Evolutionary conservation across 192 early-diverging fungal species (phyloP), one percentile per base, ranked within the genome.

Genomic region (Coemansia guatemalensis): DNA sequence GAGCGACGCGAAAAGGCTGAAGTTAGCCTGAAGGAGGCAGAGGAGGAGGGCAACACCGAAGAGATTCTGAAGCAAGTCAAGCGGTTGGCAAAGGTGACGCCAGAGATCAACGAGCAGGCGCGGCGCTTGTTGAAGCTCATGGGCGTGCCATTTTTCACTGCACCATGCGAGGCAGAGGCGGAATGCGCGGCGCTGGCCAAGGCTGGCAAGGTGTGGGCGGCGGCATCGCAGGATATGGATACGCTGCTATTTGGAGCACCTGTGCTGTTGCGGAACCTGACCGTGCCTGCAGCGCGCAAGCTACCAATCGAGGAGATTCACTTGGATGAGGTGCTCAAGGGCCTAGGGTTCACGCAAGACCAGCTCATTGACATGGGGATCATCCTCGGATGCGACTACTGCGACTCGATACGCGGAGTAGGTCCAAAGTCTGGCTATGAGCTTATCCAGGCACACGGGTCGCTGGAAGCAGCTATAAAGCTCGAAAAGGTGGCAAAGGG

Each of bases 361-460:
- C 83, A 96, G 88, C 96, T 99, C 59, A 93, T 97, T n/a, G 97
- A 99, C 65, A 71, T 99, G 52, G 97, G 95, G 75, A 97, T 99
- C 61, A 68, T 99, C 50, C 82, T 99, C 22, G 97, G 97, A 55
- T 99, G 97, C 78, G 97, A 99, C 71, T 99, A 99, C 77, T 94
- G 91, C 58, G 95, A 97, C 58, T 90, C 89, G 23, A 96, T 99
- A 74, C 89, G 87, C 56, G 94, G 95, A 3, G 89, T 99, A 61
- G 97, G 97, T 1, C 95, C 95, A 23, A 85, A 87, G 33, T 85
- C 88, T 4, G 97, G 95, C 1, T 84, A 90, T n/a, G 71, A 82
- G 30, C 64, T 93, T 39, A 96, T 99, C 54, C 88, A 88, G 62
- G 89, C 96, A 67, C 90, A 95, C 73, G 85, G 85, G 56, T 78